phyloP scores from a whole-genome alignment of 306 rosid genomes.

The Sechiopsis laciniata region DNA sequence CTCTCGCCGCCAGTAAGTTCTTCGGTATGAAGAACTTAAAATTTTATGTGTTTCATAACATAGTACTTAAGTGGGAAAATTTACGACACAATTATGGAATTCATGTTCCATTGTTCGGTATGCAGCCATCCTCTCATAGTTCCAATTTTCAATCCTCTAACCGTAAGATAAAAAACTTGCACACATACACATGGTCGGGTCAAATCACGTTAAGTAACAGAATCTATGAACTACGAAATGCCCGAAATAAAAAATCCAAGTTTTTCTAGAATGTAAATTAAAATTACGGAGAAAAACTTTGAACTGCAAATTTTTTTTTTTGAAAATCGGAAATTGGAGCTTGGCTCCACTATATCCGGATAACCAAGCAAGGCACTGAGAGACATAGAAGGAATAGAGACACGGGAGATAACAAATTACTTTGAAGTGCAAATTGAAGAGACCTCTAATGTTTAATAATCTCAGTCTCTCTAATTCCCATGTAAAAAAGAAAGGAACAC shows the following conservation, averaged over 20 bases:
- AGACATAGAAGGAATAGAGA: too few species aligned
- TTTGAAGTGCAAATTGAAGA: not conserved
- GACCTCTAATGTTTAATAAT: not conserved
- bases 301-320: not conserved
- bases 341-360: too few species aligned
- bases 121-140: not conserved
- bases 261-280: not conserved
- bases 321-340: too few species aligned
- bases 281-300: not conserved
- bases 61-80: too few species aligned
- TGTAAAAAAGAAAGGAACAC: conserved; percentile 1
- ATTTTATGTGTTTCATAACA: too few species aligned
- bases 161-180: not conserved
- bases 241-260: not conserved
- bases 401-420: too few species aligned
- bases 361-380: too few species aligned
- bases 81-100: too few species aligned
- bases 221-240: not conserved
- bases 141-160: not conserved
- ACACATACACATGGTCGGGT: not conserved
- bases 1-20: too few species aligned
- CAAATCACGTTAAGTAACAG: not conserved
- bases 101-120: not conserved
- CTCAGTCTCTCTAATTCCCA: not conserved
- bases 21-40: too few species aligned